Evolutionary conservation across 148 eudicot species (phyloP).

Genomic region (Fallopia convolvulus): DNA sequence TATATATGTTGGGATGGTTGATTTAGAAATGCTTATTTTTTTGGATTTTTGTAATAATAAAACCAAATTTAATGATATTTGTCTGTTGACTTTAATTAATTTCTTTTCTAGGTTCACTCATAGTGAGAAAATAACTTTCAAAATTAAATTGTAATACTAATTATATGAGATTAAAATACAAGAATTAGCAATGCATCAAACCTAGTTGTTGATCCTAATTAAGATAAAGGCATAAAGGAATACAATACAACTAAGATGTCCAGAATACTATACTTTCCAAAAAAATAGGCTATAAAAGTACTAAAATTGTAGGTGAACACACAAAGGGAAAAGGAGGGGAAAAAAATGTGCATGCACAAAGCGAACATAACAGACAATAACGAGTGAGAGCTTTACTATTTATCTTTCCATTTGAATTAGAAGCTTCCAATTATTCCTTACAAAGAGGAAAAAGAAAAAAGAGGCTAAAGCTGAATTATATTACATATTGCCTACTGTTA

Average conservation of each 20-base stretch:
- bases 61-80: too few relatives aligned
- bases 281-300: too few relatives aligned
- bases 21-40: too few relatives aligned
- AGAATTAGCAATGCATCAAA: too few relatives aligned
- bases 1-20: too few relatives aligned
- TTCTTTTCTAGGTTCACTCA: too few relatives aligned
- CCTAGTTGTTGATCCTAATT: too few relatives aligned
- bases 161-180: too few relatives aligned
- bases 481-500: background rate
- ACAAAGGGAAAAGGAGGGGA: background rate
- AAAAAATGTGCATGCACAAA: background rate
- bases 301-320: background rate
- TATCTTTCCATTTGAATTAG: background rate
- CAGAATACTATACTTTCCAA: background rate
- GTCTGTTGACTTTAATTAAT: too few relatives aligned
- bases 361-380: background rate
- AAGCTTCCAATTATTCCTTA: background rate
- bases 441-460: background rate
- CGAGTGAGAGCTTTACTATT: background rate
- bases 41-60: too few relatives aligned
- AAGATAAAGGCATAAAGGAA: background rate
- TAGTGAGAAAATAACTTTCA: too few relatives aligned
- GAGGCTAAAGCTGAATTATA: background rate
- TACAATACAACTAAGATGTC: background rate
- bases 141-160: too few relatives aligned